phyloP scores from a whole-genome alignment of 1,284 basidiomycete species.

The Trichosporon ovoides region DNA sequence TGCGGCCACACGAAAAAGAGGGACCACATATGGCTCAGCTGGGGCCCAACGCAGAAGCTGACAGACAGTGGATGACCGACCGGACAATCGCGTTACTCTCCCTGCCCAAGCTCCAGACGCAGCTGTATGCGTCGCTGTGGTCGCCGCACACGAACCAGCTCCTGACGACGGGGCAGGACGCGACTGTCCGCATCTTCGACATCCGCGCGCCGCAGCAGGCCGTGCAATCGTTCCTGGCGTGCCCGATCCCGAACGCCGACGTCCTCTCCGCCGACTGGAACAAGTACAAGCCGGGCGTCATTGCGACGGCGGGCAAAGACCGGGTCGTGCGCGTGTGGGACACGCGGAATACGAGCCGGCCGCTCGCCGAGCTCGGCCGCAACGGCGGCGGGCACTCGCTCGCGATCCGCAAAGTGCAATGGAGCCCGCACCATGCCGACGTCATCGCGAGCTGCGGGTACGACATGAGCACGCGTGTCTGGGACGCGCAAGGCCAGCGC shows the following conservation, averaged over 20 bases:
- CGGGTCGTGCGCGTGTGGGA: slow-evolving; percentile 51
- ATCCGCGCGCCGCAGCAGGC: slow-evolving; percentile 19
- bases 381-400: slow-evolving; percentile 51
- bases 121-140: slow-evolving; percentile 83
- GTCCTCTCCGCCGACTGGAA: slow-evolving; percentile 54
- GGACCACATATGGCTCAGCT: no score
- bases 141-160: slow-evolving; percentile 82
- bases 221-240: slow-evolving; percentile 8
- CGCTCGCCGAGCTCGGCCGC: slow-evolving; percentile 12
- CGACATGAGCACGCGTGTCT: slow-evolving; percentile 65
- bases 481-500: slow-evolving; percentile 49
- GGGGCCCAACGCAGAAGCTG: no score
- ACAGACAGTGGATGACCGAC: slow-evolving; percentile 75
- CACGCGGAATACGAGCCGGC: slow-evolving; percentile 31
- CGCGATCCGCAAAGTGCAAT: slow-evolving; percentile 52
- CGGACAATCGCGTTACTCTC: slow-evolving; percentile 70
- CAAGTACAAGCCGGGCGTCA: slow-evolving; percentile 52
- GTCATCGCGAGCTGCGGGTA: slow-evolving; percentile 59
- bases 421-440: slow-evolving; percentile 61
- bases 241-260: slow-evolving; percentile 18
- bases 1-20: no score
- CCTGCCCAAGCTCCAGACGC: slow-evolving; percentile 57
- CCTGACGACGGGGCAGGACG: slow-evolving; percentile 78
- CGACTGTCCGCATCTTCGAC: slow-evolving; percentile 74
- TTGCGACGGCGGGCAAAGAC: slow-evolving; percentile 54